A percentile compares a stretch with the other conserved stretches of the same genome.
These are phyloP conservation scores for Peronospora farinosa DNA, from an alignment of 352 stramenopile genomes.

Conservation along the genomic window DNA sequence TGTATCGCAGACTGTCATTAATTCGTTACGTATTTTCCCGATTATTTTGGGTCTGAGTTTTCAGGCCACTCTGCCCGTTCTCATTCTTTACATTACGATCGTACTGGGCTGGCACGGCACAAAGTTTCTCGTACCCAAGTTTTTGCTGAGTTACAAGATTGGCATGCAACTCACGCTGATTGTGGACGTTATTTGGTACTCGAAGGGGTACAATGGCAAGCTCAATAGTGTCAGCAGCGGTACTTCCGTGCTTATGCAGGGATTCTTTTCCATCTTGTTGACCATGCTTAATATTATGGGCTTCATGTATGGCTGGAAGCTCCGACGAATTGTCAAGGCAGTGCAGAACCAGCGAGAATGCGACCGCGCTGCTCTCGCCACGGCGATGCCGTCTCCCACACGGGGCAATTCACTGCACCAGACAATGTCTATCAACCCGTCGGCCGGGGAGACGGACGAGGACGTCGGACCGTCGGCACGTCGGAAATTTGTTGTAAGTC, in stretches of 20 bases:
- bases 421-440: conserved; percentile 55
- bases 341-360: conserved; percentile 77
- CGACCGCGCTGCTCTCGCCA: conserved; percentile 69
- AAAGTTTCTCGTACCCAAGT: conserved; percentile 83
- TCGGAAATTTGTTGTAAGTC: conserved; percentile 43
- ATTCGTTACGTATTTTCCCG: conserved; percentile 77
- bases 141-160: conserved; percentile 85
- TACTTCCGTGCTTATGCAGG: conserved; percentile 81
- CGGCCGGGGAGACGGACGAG: conserved; percentile 35
- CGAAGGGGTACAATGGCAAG: conserved; percentile 81
- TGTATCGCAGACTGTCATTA: conserved; percentile 75
- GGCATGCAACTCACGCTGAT: conserved; percentile 83
- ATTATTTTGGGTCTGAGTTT: conserved; percentile 84
- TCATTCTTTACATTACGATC: conserved; percentile 83
- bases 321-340: conserved; percentile 79
- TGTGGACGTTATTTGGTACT: conserved; percentile 85
- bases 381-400: conserved; percentile 59
- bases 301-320: conserved; percentile 84
- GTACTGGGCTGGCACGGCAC: conserved; percentile 85
- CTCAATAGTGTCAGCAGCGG: conserved; percentile 68
- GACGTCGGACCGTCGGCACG: conserved; percentile 31
- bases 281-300: conserved; percentile 72
- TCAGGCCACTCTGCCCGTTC: conserved; percentile 70
- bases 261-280: conserved; percentile 78
- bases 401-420: conserved; percentile 43